Conservation (phyloP, 2,329 filamentous ascomycete species). For the Xylogone sp. region DNA sequence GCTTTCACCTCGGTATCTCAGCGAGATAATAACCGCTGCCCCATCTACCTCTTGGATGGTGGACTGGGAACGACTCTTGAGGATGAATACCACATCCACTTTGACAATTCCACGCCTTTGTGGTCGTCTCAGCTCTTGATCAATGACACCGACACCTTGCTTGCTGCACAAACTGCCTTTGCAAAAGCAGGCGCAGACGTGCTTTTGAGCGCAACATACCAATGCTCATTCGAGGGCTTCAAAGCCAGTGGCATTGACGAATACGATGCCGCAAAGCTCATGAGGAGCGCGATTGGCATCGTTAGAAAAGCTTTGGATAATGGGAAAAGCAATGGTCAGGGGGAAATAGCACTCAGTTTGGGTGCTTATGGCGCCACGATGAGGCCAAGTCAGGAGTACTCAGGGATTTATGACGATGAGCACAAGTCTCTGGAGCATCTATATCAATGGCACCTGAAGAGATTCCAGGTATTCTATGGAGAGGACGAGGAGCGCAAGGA, state of each 20-base stretch:
- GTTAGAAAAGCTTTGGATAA: constrained; percentile 28
- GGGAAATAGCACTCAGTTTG: constrained; percentile 53
- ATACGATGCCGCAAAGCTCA: constrained; percentile 40
- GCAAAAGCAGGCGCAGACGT: constrained; percentile 55
- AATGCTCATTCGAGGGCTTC: constrained; percentile 56
- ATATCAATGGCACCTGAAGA: constrained; percentile 52
- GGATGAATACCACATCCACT: constrained; percentile 49
- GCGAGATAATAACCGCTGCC: constrained; percentile 5
- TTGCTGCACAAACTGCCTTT: constrained; percentile 16
- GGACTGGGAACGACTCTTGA: constrained; percentile 65
- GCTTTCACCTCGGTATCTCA: not conserved
- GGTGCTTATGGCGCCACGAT: constrained; percentile 67
- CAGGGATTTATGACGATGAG: constrained; percentile 51
- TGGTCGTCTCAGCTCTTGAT: constrained; percentile 68
- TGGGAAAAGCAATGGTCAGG: constrained; percentile 3
- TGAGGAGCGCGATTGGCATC: constrained; percentile 34
- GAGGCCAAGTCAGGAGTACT: constrained; percentile 63
- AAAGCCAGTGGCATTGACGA: constrained; percentile 5
- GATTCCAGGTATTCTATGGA: constrained; percentile 47
- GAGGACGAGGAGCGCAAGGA: not conserved
- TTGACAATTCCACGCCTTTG: constrained; percentile 51
- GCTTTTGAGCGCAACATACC: constrained; percentile 65
- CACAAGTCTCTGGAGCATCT: constrained; percentile 43
- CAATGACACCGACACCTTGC: constrained; percentile 21
- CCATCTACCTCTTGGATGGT: constrained; percentile 56